Percentiles rank a stretch among this genome's conserved stretches.
Conservation (phyloP, 2,329 filamentous ascomycete species). For the Nigrospora oryzae region DNA sequence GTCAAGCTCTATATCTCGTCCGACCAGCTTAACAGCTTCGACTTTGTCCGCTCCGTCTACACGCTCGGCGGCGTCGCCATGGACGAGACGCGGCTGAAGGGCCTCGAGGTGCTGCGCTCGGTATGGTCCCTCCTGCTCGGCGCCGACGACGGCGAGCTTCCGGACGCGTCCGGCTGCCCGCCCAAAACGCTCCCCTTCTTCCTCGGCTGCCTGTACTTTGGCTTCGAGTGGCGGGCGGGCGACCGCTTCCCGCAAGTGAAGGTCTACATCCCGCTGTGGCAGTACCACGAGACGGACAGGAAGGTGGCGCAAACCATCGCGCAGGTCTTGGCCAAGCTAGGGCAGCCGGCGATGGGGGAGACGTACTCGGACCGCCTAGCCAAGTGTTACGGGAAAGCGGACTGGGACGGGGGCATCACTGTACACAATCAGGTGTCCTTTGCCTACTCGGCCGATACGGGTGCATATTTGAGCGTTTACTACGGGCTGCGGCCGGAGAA, state of each 20-base stretch:
- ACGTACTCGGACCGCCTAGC: no score
- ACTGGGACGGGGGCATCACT: no score
- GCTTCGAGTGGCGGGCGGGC: not conserved
- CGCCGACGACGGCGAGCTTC: not conserved
- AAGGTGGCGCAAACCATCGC: not conserved
- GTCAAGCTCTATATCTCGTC: not conserved
- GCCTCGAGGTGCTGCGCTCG: not conserved
- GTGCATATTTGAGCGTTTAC: no score
- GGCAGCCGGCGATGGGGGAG: no score
- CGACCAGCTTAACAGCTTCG: not conserved
- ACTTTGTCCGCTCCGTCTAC: not conserved
- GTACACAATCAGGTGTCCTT: no score
- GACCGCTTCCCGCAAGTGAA: not conserved
- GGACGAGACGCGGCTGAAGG: not conserved
- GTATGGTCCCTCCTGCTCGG: not conserved
- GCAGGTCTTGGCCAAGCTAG: no score
- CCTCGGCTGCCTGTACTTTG: not conserved
- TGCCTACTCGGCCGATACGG: no score
- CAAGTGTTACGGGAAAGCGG: no score
- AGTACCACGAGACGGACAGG: not conserved
- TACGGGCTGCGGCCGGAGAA: no score
- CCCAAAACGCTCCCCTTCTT: not conserved
- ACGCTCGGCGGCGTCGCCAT: not conserved
- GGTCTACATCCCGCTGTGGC: not conserved
- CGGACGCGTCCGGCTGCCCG: not conserved